Evolutionary conservation across 2,329 filamentous ascomycete genomes (phyloP), one percentile per base, ranked within the genome.

Genomic region (Cryphonectria carpinicola): DNA sequence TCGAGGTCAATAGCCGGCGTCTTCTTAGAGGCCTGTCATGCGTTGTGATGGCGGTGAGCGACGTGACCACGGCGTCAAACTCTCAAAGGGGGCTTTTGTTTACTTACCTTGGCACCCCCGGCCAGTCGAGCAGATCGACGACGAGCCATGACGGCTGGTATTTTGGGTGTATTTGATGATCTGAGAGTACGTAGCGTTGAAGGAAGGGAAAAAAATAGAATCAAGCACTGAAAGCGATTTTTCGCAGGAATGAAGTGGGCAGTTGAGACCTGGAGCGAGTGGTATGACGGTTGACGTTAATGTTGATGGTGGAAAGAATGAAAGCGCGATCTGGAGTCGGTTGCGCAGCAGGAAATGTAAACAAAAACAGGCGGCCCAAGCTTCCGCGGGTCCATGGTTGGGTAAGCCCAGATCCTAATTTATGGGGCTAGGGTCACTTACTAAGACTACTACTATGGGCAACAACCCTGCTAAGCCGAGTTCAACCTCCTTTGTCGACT

Each of bases 1-100:
- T 79, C 75, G 43, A 85, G 80, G 69, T 76, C 77, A 11, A 39
- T 35, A 66, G 66, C 41, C 6, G 70, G 61, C 10, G 74, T 75
- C 70, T 74, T 76, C 58, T 73, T 13, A 13, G 60, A 66, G 39
- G 75, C 63, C 75, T 78, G 66, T 52, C 54, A 64, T 8, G 63
- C 41, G 70, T 52, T 58, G 37, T 46, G 54, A 32, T 32, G 65
- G 46, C 67, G 60, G 70, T 76, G 67, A 72, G 72, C 63, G 39
- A 65, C 56, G 67, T 41, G 37, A 67, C n/a, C 14, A 1, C 11
- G 22, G 11, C 56, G 14, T 65, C 54, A 52, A 60, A 54, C 25
- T 65, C 60, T 52, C 39, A 35, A 64, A 35, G 22, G 65, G 39
- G 37, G 5, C n/a, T 22, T 72, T 70, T 72, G 70, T 68, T 72